Percentiles rank a stretch among this genome's conserved stretches.
These are phyloP conservation scores for Fusarium sp. DNA, from an alignment of 2,329 filamentous ascomycete genomes.

Conservation along the genomic window DNA sequence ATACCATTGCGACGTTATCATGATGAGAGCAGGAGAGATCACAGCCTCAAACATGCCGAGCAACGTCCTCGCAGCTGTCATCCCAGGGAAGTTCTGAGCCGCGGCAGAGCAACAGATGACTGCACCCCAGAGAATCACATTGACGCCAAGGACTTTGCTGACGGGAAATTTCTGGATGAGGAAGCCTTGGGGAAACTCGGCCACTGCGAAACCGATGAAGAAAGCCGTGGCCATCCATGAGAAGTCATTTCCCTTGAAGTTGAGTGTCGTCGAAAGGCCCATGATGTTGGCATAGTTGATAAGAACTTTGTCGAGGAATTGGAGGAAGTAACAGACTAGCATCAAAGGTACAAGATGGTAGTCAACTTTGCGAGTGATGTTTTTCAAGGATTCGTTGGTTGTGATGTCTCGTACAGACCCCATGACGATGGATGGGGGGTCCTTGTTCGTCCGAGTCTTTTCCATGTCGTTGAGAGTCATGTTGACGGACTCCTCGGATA, in stretches of 20 bases:
- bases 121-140: constrained; percentile 3
- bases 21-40: constrained; percentile 63
- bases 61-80: constrained; percentile 57
- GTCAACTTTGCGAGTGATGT: constrained; percentile 42
- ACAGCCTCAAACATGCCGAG: constrained; percentile 61
- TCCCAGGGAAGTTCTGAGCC: constrained; percentile 54
- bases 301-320: constrained; percentile 45
- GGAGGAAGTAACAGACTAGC: constrained; percentile 43
- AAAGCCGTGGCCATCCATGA: constrained; percentile 48
- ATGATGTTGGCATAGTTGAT: constrained; percentile 48
- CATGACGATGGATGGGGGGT: neutral
- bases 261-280: constrained; percentile 44
- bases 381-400: neutral
- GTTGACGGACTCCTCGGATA: neutral
- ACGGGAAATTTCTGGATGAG: constrained; percentile 50
- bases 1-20: constrained; percentile 58
- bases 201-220: constrained; percentile 46
- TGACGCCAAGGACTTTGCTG: constrained; percentile 49
- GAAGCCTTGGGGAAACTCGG: constrained; percentile 45
- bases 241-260: constrained; percentile 48
- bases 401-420: neutral
- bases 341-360: constrained; percentile 42
- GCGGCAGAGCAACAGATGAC: constrained; percentile 46
- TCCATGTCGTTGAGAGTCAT: constrained; percentile 2
- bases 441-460: neutral